These are phyloP conservation scores for Lactarius akahatsu DNA, from an alignment of 768 basidiomycete species.

Conservation along the genomic window DNA sequence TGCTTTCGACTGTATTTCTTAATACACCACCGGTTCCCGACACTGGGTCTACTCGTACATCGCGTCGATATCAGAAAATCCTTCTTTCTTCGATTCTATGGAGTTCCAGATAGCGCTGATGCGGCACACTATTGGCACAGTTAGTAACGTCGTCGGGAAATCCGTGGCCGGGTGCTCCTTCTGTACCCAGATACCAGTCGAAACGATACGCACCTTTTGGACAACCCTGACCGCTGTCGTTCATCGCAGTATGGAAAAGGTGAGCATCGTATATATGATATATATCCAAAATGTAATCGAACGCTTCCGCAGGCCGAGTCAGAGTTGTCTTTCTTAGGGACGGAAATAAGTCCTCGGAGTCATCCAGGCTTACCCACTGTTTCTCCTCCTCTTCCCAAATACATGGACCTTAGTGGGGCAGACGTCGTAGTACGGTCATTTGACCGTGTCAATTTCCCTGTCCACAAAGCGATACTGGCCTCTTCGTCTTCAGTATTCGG, in stretches of 20 bases:
- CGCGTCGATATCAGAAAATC: neutral
- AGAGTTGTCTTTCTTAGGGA: neutral
- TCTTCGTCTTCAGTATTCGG: conserved; percentile 39
- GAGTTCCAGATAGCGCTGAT: conserved; percentile 6
- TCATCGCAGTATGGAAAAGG: neutral
- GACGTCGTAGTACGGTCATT: neutral
- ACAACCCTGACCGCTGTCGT: neutral
- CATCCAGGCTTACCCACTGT: neutral
- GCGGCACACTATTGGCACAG: neutral
- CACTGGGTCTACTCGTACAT: conserved; percentile 5
- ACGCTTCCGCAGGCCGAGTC: neutral
- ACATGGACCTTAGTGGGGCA: neutral
- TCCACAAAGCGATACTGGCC: neutral
- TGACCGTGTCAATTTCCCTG: neutral
- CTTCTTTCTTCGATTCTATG: neutral
- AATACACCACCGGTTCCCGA: neutral
- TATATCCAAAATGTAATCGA: neutral
- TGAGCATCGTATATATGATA: neutral
- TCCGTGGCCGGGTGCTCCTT: neutral
- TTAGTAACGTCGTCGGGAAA: neutral
- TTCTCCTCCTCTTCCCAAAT: conserved; percentile 33
- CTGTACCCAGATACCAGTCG: neutral
- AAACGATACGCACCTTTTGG: neutral
- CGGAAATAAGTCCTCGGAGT: neutral
- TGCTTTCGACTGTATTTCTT: neutral